These are phyloP conservation scores for Xylaria sp. DNA, from an alignment of 2,329 filamentous ascomycete genomes.

Conservation along the genomic window DNA sequence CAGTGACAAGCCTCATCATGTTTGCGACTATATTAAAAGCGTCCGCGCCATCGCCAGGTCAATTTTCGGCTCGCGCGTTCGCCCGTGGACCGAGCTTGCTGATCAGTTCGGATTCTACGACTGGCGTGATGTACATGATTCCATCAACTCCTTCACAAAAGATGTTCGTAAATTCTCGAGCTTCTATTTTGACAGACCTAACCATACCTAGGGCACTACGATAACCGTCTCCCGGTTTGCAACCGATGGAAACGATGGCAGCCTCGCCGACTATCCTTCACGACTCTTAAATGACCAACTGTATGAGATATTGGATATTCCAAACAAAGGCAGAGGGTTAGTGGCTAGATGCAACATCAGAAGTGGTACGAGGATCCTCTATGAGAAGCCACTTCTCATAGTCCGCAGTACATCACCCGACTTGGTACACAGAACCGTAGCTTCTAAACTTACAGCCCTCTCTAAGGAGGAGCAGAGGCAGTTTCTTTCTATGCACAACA, in stretches of 20 bases:
- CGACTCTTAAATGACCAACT: too few relatives aligned
- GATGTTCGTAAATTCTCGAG: too few relatives aligned
- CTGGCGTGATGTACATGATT: too few relatives aligned
- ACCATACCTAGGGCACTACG: too few relatives aligned
- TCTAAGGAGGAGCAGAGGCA: conserved; percentile 28
- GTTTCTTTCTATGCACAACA: conserved; percentile 42
- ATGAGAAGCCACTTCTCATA: conserved; percentile 47
- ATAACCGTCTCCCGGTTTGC: too few relatives aligned
- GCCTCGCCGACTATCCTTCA: too few relatives aligned
- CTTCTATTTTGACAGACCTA: too few relatives aligned
- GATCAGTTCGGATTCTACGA: neutral
- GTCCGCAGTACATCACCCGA: conserved; percentile 1
- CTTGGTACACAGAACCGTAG: conserved; percentile 7
- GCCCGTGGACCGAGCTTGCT: neutral
- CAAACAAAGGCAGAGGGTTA: conserved; percentile 48
- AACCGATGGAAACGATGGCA: too few relatives aligned
- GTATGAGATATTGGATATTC: conserved; percentile 30
- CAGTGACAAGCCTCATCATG: neutral
- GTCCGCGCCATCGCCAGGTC: neutral
- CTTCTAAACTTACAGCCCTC: conserved; percentile 16
- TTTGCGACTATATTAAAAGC: neutral
- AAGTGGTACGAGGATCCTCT: conserved; percentile 47
- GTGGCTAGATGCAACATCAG: conserved; percentile 45
- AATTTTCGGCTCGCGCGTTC: neutral
- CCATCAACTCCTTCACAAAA: too few relatives aligned